A percentile compares a stretch with the other conserved stretches of the same genome.
These are phyloP conservation scores for Fusarium brevicatenulatum DNA, from an alignment of 2,329 filamentous ascomycete species.

Conservation along the genomic window DNA sequence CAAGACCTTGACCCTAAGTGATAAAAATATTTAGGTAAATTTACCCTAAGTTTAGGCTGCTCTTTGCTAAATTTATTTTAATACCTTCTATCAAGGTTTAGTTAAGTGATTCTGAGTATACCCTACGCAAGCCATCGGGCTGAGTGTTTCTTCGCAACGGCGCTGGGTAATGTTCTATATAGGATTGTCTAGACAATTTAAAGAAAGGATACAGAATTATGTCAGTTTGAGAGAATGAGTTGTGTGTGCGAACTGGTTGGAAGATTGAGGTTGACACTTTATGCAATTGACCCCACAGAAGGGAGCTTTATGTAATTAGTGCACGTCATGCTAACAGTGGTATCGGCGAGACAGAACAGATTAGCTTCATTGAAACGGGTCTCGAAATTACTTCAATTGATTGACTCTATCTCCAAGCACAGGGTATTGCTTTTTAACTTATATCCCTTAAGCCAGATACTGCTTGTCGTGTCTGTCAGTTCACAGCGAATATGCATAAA, in stretches of 20 bases:
- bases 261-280: neutral
- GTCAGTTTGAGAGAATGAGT: neutral
- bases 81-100: too few relatives aligned
- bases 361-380: rapidly evolving
- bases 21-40: too few relatives aligned
- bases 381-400: neutral
- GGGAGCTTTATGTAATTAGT: too few relatives aligned
- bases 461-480: rapidly evolving
- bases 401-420: rapidly evolving
- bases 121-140: neutral
- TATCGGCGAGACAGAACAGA: too few relatives aligned
- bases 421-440: rapidly evolving
- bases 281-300: neutral
- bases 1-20: too few relatives aligned
- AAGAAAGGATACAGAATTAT: rapidly evolving
- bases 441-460: rapidly evolving
- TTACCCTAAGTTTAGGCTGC: too few relatives aligned
- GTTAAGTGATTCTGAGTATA: too few relatives aligned
- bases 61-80: too few relatives aligned
- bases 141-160: too few relatives aligned
- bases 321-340: neutral
- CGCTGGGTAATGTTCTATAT: neutral
- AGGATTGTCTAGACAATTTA: rapidly evolving
- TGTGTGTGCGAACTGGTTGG: too few relatives aligned
- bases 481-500: neutral